phyloP scores from a whole-genome alignment of 495 filamentous ascomycete species.

The Melanomma pulvis-pyrius region DNA sequence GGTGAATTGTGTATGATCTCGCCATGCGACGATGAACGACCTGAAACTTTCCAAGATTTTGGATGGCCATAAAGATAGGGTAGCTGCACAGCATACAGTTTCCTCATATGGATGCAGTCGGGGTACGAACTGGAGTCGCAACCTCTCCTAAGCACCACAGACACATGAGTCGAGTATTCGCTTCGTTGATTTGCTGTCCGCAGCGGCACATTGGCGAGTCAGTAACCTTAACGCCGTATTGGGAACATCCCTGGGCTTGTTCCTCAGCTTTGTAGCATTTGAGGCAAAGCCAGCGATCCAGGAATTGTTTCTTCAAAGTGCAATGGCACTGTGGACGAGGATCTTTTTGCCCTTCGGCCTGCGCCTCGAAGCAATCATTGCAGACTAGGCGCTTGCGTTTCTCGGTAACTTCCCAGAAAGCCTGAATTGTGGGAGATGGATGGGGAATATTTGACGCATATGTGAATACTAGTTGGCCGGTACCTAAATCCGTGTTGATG shows the following conservation, averaged over 20 bases:
- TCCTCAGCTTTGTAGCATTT: conserved; percentile 18
- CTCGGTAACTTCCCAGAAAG: conserved; percentile 24
- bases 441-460: neutral
- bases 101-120: too few species aligned
- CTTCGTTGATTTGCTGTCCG: neutral
- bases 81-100: neutral
- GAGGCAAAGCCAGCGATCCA: conserved; percentile 27
- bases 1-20: neutral
- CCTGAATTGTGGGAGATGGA: conserved; percentile 13
- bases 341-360: neutral
- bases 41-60: too few species aligned
- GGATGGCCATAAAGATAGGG: neutral
- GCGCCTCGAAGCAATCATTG: neutral
- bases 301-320: conserved; percentile 10
- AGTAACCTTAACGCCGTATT: neutral
- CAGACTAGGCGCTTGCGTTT: conserved; percentile 11
- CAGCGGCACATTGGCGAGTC: neutral
- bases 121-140: neutral
- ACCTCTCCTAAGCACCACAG: conserved; percentile 11
- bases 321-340: conserved; percentile 5
- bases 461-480: neutral
- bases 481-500: conserved; percentile 15
- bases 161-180: neutral
- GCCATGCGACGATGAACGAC: too few species aligned
- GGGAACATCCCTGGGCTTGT: neutral